Evolutionary conservation across 2,329 filamentous ascomycete genomes (phyloP), one percentile per base, ranked within the genome.

Genomic region (Stachybotrys chartarum): DNA sequence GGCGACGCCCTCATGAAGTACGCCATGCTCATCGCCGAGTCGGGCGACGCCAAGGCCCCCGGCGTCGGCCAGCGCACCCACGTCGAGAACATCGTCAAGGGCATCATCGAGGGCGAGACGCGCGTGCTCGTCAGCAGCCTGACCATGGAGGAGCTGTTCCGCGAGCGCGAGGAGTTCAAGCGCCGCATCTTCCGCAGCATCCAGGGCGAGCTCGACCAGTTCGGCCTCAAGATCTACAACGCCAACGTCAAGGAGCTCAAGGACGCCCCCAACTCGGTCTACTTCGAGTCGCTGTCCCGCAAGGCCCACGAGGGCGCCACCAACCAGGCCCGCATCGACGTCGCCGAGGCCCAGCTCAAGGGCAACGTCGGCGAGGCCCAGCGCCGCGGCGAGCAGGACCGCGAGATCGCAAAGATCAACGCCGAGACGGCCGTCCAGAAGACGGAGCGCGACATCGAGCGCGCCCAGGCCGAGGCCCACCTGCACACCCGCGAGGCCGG

Each of bases 61-160:
- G 68, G 73, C 14, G 73, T 70, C 42, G 71, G 73, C 16, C 63
- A 68, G 53, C 64, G 74, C 70, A 60, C 81, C 54, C 88, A 93
- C 72, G 85, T 94, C 16, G 87, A 88, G 65, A 88, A 88, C 62
- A 95, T 95, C 58, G 87, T 95, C 70, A 93, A 91, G 70, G 90
- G 90, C 57, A 91, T 95, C 69, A 94, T 95, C 62, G 90, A 95
- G 70, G 91, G 91, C 58, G 91, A 95, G 70, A 92, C 88, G 1
- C 82, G 91, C 56, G 87, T 90, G 6, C 84, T 95, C 54, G 88
- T 95, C 47, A 90, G 86, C 0, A 86, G 84, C 62, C 93, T 95
- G 88, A 92, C 89, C n/a, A 93, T 94, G 88, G 90, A 93, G 68
- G 90, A 94, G 71, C 88, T 95, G 57, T 92, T 92, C 70, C 87